phyloP scores from a whole-genome alignment of 2,329 filamentous ascomycete genomes.

The Aspergillus tubingensis region DNA sequence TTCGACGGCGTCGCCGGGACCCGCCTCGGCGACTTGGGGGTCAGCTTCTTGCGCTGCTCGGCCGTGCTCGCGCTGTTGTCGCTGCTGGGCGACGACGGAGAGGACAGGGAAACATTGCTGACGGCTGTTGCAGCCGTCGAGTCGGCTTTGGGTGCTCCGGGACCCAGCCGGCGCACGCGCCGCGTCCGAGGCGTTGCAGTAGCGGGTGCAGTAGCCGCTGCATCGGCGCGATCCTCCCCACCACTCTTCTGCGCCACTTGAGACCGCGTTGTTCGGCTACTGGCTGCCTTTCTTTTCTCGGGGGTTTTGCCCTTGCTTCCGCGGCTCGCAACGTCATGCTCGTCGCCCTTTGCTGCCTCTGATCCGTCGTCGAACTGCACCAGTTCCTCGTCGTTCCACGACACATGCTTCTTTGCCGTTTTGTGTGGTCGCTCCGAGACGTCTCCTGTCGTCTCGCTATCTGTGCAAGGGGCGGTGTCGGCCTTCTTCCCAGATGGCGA shows the following conservation, averaged over 20 bases:
- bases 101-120: slow-evolving; percentile 14
- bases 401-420: slow-evolving; percentile 33
- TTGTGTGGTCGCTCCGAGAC: slow-evolving; percentile 9
- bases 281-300: slow-evolving; percentile 27
- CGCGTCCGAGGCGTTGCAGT: slow-evolving; percentile 32
- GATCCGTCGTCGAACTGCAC: slow-evolving; percentile 36
- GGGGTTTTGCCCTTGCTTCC: slow-evolving; percentile 21
- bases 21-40: slow-evolving; percentile 35
- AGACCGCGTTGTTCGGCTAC: slow-evolving; percentile 28
- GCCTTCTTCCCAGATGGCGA: slow-evolving; percentile 2
- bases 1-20: slow-evolving; percentile 25
- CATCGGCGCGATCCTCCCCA: slow-evolving; percentile 20
- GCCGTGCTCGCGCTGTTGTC: slow-evolving; percentile 20
- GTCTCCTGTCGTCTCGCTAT: slow-evolving; percentile 7
- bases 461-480: slow-evolving; percentile 2
- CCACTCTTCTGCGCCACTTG: slow-evolving; percentile 24
- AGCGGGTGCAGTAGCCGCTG: slow-evolving; percentile 25
- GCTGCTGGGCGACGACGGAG: slow-evolving; percentile 13
- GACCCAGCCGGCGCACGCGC: slow-evolving; percentile 34
- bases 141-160: slow-evolving; percentile 23
- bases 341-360: slow-evolving; percentile 13
- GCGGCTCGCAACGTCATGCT: slow-evolving; percentile 23
- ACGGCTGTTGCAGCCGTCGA: slow-evolving; percentile 20
- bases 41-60: slow-evolving; percentile 37
- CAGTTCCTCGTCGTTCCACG: slow-evolving; percentile 43